Evolutionary conservation across 306 rosid genomes (phyloP).

Genomic region (Amphicarpaea edgeworthii): DNA sequence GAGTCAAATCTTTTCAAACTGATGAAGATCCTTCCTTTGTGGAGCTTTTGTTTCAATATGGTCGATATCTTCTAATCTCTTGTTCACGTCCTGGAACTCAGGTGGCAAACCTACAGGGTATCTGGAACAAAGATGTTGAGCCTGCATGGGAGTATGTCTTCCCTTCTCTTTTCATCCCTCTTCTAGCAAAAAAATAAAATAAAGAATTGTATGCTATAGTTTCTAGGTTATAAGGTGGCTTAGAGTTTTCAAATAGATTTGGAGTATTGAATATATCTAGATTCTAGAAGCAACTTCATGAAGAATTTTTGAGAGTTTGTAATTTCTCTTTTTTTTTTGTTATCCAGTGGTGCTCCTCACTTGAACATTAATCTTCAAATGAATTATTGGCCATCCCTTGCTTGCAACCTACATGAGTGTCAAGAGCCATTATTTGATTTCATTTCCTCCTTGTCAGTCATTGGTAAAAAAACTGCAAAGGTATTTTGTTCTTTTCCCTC

Average conservation of each 20-base stretch:
- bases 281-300: slow-evolving; percentile 28
- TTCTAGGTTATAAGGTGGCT: slow-evolving; percentile 31
- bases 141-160: slow-evolving; percentile 93
- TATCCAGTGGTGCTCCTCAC: slow-evolving; percentile 94
- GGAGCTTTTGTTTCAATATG: slow-evolving; percentile 91
- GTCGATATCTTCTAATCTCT: slow-evolving; percentile 89
- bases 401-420: slow-evolving; percentile 92
- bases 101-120: slow-evolving; percentile 88
- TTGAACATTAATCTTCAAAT: slow-evolving; percentile 90
- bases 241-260: slow-evolving; percentile 27
- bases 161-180: slow-evolving; percentile 27
- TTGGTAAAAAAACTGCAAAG: slow-evolving; percentile 86
- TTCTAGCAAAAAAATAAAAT: background rate
- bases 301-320: slow-evolving; percentile 38
- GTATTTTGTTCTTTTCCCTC: slow-evolving; percentile 53
- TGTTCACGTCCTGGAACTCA: slow-evolving; percentile 92
- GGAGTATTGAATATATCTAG: slow-evolving; percentile 28
- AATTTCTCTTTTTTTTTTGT: slow-evolving; percentile 40
- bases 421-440: slow-evolving; percentile 89
- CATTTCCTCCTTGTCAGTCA: slow-evolving; percentile 66
- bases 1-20: slow-evolving; percentile 78
- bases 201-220: background rate
- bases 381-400: slow-evolving; percentile 97
- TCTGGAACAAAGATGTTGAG: slow-evolving; percentile 80
- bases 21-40: slow-evolving; percentile 95